These are phyloP conservation scores for Acanthamoeba royreba DNA, from an alignment of 208 protist species.

Conservation along the genomic window DNA sequence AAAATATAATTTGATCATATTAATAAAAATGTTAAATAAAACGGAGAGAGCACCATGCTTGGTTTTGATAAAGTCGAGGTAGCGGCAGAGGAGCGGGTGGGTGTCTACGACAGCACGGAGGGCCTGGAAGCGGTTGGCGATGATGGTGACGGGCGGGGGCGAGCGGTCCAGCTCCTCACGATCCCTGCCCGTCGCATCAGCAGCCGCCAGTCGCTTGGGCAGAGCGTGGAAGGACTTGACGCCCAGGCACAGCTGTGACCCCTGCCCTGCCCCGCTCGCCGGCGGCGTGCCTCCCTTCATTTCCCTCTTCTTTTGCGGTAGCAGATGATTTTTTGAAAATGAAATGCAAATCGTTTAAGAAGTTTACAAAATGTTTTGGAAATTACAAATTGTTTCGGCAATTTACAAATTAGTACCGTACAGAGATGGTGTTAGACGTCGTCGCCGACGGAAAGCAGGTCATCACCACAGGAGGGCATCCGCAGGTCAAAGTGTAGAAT, in stretches of 20 bases:
- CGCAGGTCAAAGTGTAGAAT: not conserved
- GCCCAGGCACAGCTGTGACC: conserved; percentile 30
- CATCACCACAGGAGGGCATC: not conserved
- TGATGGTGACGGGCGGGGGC: not conserved
- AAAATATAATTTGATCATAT: not conserved
- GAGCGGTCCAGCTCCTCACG: not conserved
- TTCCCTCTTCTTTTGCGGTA: no score
- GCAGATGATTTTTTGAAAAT: no score
- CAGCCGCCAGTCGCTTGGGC: not conserved
- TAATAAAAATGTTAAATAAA: not conserved
- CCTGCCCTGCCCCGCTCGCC: not conserved
- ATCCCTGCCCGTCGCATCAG: not conserved
- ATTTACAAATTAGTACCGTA: not conserved
- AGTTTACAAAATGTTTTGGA: no score
- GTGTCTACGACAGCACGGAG: not conserved
- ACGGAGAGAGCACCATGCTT: conserved; percentile 6
- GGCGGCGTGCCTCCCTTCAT: not conserved
- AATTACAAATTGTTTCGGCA: no score
- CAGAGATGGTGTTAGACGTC: not conserved
- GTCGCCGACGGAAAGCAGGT: not conserved
- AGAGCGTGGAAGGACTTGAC: not conserved
- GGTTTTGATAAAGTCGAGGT: conserved; percentile 15
- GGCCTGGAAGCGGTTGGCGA: conserved; percentile 25
- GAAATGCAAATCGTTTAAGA: no score
- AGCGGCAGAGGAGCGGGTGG: not conserved